Percentiles rank a stretch among this genome's conserved stretches.
phyloP scores from a whole-genome alignment of 768 basidiomycete genomes.

The Termitomyces sp. region DNA sequence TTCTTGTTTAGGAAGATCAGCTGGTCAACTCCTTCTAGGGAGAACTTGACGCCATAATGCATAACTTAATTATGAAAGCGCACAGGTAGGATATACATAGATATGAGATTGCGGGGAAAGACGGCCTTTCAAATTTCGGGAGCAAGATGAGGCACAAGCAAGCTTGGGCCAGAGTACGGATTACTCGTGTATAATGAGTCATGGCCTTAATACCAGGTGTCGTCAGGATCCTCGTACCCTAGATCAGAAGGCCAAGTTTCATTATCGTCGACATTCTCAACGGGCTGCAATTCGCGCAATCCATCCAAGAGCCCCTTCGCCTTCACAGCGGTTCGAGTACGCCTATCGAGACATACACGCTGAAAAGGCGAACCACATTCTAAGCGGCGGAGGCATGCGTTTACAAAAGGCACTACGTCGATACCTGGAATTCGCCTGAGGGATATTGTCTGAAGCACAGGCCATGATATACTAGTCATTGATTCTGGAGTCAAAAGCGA shows the following conservation, averaged over 20 bases:
- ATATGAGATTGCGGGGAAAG: not conserved
- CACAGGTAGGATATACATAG: not conserved
- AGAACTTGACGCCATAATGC: not conserved
- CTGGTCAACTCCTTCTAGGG: not conserved
- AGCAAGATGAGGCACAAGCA: not conserved
- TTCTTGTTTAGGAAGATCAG: not conserved
- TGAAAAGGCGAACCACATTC: conserved; percentile 15
- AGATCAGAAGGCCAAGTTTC: conserved; percentile 33
- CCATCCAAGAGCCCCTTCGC: conserved; percentile 23
- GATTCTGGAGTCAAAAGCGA: conserved; percentile 20
- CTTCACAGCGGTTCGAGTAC: conserved; percentile 29
- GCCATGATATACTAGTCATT: conserved; percentile 24
- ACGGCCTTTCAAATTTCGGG: not conserved
- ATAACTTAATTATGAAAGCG: not conserved
- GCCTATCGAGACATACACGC: conserved; percentile 29
- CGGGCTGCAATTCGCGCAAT: conserved; percentile 23
- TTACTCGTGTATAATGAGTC: not conserved
- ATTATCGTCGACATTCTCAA: conserved; percentile 20
- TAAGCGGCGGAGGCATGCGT: conserved; percentile 23
- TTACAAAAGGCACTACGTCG: conserved; percentile 27
- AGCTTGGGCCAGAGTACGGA: not conserved
- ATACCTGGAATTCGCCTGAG: conserved; percentile 25
- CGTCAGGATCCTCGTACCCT: conserved; percentile 31
- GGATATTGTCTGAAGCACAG: conserved; percentile 26
- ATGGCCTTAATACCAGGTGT: conserved; percentile 17